Conservation (phyloP, 163 green algal genomes). For the Scenedesmus sp. region DNA sequence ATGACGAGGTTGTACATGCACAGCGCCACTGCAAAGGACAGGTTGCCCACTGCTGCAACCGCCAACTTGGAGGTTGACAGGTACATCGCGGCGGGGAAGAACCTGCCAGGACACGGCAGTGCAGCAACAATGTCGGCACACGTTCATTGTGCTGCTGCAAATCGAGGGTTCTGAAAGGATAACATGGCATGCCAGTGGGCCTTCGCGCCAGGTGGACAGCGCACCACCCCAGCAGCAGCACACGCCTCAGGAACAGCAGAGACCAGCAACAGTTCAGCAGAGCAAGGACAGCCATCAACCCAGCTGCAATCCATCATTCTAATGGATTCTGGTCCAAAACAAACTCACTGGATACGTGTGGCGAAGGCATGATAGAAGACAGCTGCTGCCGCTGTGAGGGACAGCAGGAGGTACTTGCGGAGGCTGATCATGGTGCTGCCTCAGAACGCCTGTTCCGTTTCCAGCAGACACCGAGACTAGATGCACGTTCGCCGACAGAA, state of each 20-base stretch:
- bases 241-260: not conserved
- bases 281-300: not conserved
- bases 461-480: not conserved
- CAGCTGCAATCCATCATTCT: not conserved
- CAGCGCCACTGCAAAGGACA: slow-evolving; percentile 87
- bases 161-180: not conserved
- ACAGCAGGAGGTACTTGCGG: slow-evolving; percentile 72
- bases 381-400: slow-evolving; percentile 57
- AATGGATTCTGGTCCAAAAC: not conserved
- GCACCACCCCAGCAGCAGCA: not conserved
- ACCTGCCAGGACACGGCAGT: slow-evolving; percentile 64
- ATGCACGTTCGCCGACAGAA: not conserved
- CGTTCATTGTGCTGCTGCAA: not conserved
- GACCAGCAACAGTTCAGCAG: not conserved
- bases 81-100: slow-evolving; percentile 94
- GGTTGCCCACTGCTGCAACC: slow-evolving; percentile 94
- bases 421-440: slow-evolving; percentile 57
- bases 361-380: slow-evolving; percentile 94
- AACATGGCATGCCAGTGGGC: not conserved
- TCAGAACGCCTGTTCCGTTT: not conserved
- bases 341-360: slow-evolving; percentile 89
- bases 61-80: slow-evolving; percentile 94
- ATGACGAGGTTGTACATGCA: slow-evolving; percentile 80
- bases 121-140: not conserved
- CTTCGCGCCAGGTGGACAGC: not conserved